Conservation (phyloP, 371 early-diverging fungal genomes). For the Apophysomyces ossiformis region DNA sequence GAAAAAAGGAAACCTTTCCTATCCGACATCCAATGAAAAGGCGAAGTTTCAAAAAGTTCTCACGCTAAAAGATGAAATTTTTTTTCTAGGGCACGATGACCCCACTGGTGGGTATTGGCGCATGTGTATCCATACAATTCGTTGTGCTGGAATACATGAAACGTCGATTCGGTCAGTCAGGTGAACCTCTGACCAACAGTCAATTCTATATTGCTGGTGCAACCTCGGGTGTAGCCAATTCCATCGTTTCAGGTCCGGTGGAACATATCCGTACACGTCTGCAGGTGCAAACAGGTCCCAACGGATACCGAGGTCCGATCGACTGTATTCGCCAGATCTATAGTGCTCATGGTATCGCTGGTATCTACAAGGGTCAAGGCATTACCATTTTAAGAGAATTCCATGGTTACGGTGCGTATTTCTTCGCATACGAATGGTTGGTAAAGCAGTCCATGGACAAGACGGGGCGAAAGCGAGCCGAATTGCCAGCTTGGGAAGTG, state of each 20-base stretch:
- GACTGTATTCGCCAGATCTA: slow-evolving; percentile 80
- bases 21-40: too few species aligned
- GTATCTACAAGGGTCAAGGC: slow-evolving; percentile 84
- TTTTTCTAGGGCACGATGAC: slow-evolving; percentile 68
- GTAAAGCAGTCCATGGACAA: slow-evolving; percentile 72
- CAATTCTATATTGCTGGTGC: slow-evolving; percentile 85
- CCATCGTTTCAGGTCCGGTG: slow-evolving; percentile 84
- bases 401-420: slow-evolving; percentile 83
- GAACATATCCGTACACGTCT: slow-evolving; percentile 85
- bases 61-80: background rate
- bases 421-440: slow-evolving; percentile 78
- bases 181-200: slow-evolving; percentile 50
- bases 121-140: slow-evolving; percentile 86
- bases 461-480: slow-evolving; percentile 46
- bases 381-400: slow-evolving; percentile 82
- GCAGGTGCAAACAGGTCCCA: slow-evolving; percentile 68
- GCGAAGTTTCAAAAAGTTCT: slow-evolving; percentile 1
- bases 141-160: slow-evolving; percentile 76
- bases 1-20: too few species aligned
- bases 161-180: slow-evolving; percentile 58
- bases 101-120: slow-evolving; percentile 79
- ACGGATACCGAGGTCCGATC: slow-evolving; percentile 66
- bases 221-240: slow-evolving; percentile 79
- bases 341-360: slow-evolving; percentile 67
- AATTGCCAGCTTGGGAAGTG: slow-evolving; percentile 69